Conservation (phyloP, 148 eudicot species). For the Pharnaceum exiguum region DNA sequence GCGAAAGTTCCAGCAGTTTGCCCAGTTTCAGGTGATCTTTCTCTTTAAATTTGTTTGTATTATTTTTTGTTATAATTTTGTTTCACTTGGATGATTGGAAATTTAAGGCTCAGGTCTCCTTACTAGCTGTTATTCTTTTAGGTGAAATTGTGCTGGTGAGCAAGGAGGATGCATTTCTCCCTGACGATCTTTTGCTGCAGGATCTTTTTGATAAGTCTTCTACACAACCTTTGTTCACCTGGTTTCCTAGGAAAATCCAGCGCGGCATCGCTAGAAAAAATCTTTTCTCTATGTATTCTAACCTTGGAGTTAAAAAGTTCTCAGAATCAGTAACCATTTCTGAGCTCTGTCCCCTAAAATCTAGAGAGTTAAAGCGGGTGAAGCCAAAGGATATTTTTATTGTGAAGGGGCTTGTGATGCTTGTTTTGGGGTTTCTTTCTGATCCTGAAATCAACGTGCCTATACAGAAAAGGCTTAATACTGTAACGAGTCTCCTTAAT, state of each 20-base stretch:
- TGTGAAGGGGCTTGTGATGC: constrained; percentile 38
- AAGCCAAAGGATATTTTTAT: constrained; percentile 27
- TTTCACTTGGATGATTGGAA: too few relatives aligned
- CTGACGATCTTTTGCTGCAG: constrained; percentile 54
- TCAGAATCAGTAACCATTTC: constrained; percentile 36
- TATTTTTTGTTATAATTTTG: too few relatives aligned
- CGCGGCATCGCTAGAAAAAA: constrained; percentile 23
- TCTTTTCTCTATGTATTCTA: constrained; percentile 42
- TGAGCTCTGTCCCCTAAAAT: constrained; percentile 9
- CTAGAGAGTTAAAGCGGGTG: constrained; percentile 13
- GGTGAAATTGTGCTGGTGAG: constrained; percentile 27
- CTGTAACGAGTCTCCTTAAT: constrained; percentile 28
- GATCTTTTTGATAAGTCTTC: constrained; percentile 38
- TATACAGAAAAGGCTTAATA: constrained; percentile 33
- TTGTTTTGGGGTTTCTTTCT: constrained; percentile 49
- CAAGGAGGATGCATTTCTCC: constrained; percentile 47
- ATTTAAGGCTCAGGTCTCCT: too few relatives aligned
- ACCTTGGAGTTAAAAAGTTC: constrained; percentile 46
- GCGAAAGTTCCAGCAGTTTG: constrained; percentile 46
- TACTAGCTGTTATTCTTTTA: too few relatives aligned
- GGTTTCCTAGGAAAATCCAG: constrained; percentile 42
- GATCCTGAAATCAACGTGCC: constrained; percentile 32
- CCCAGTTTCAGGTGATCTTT: constrained; percentile 16
- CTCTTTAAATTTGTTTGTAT: too few relatives aligned
- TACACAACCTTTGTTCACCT: constrained; percentile 38